Conservation (phyloP, 2,329 filamentous ascomycete species). For the Pseudocercospora cruenta region DNA sequence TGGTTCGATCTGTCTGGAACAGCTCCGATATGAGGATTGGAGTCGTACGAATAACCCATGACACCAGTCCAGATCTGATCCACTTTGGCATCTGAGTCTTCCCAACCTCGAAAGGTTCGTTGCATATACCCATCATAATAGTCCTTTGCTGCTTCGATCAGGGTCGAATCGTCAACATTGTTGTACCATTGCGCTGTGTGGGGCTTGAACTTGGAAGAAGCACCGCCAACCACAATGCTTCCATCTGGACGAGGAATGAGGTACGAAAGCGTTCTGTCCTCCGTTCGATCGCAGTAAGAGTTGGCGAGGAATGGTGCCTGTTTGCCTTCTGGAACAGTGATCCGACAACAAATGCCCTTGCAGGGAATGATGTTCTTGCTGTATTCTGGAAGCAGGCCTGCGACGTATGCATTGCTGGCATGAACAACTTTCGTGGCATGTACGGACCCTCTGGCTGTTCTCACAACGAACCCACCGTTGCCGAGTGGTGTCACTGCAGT, state of each 20-base stretch:
- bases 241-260: slow-evolving; percentile 49
- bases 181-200: slow-evolving; percentile 49
- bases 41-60: slow-evolving; percentile 30
- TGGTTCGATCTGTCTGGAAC: slow-evolving; percentile 22
- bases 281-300: slow-evolving; percentile 27
- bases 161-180: slow-evolving; percentile 50
- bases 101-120: slow-evolving; percentile 53
- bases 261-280: slow-evolving; percentile 37
- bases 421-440: slow-evolving; percentile 34
- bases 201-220: slow-evolving; percentile 46
- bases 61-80: slow-evolving; percentile 50
- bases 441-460: slow-evolving; percentile 31
- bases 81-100: slow-evolving; percentile 44
- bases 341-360: slow-evolving; percentile 37
- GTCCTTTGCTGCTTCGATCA: slow-evolving; percentile 46
- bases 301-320: slow-evolving; percentile 23
- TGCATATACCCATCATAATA: slow-evolving; percentile 57
- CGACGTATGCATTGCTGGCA: slow-evolving; percentile 44
- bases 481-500: slow-evolving; percentile 18
- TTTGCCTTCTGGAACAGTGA: slow-evolving; percentile 22
- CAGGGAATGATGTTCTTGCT: slow-evolving; percentile 39
- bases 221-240: slow-evolving; percentile 51
- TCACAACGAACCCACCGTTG: slow-evolving; percentile 15
- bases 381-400: slow-evolving; percentile 39
- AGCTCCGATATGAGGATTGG: slow-evolving; percentile 23